These are phyloP conservation scores for Kingdonia uniflora DNA, from an alignment of 164 flowering plant genomes.

Conservation along the genomic window DNA sequence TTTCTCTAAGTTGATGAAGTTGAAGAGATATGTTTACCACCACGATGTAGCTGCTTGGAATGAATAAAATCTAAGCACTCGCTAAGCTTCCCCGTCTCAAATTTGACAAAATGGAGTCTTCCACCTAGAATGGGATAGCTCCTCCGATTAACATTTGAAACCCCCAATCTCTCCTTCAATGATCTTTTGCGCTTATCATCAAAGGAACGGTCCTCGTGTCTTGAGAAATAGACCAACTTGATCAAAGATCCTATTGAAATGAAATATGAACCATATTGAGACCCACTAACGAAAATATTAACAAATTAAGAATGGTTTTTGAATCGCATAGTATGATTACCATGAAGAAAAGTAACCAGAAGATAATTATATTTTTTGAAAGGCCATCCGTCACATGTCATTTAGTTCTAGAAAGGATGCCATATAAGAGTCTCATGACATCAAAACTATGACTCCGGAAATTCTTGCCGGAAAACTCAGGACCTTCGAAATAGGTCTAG, in stretches of 20 bases:
- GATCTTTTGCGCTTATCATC: conserved; percentile 61
- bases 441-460: too few relatives aligned
- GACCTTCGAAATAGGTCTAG: too few relatives aligned
- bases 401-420: too few relatives aligned
- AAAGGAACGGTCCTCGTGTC: conserved; percentile 57
- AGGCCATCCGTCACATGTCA: too few relatives aligned
- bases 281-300: too few relatives aligned
- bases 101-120: conserved; percentile 94
- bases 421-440: too few relatives aligned
- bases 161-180: conserved; percentile 50
- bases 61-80: conserved; percentile 85
- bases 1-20: background rate
- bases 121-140: conserved; percentile 96
- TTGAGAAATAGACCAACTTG: conserved; percentile 92
- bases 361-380: too few relatives aligned
- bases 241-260: conserved; percentile 97
- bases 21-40: conserved; percentile 35
- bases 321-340: too few relatives aligned
- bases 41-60: conserved; percentile 89
- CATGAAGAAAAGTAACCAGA: too few relatives aligned
- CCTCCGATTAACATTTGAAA: conserved; percentile 64
- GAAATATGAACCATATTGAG: too few relatives aligned
- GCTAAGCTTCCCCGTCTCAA: conserved; percentile 84
- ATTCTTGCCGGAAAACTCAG: too few relatives aligned
- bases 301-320: too few relatives aligned